These are phyloP conservation scores for Pleurotus pulmonarius DNA, from an alignment of 768 basidiomycete species.

Conservation along the genomic window DNA sequence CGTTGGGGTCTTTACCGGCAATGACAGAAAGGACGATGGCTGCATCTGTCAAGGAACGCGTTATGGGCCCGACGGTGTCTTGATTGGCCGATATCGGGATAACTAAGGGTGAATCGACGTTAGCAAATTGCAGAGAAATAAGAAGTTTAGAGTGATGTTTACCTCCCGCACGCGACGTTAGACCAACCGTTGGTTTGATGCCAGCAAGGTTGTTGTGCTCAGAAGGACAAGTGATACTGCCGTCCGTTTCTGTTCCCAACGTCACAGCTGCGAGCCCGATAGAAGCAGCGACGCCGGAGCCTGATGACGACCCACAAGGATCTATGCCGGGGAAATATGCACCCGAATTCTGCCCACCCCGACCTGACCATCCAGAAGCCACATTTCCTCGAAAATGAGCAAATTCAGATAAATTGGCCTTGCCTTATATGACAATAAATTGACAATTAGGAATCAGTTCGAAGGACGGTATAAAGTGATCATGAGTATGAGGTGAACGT, in stretches of 20 bases:
- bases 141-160: background rate
- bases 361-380: conserved; percentile 55
- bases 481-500: background rate
- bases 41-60: conserved; percentile 49
- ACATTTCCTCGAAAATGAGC: conserved; percentile 44
- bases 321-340: conserved; percentile 49
- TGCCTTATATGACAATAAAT: conserved; percentile 24
- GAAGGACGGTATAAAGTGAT: too few relatives aligned
- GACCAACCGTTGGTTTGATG: conserved; percentile 57
- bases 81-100: conserved; percentile 56
- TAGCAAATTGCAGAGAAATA: background rate
- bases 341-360: conserved; percentile 48
- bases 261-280: conserved; percentile 47
- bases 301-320: conserved; percentile 57
- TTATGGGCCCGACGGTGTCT: conserved; percentile 57
- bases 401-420: conserved; percentile 54
- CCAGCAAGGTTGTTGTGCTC: conserved; percentile 53
- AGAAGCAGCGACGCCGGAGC: conserved; percentile 51
- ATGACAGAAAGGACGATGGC: conserved; percentile 55
- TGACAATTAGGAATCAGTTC: too few relatives aligned
- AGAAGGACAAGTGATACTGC: conserved; percentile 52
- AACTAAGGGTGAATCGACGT: conserved; percentile 27
- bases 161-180: conserved; percentile 61
- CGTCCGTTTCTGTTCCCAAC: conserved; percentile 49
- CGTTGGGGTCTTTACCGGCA: conserved; percentile 50